Base-by-base conservation (phyloP, 2,329 filamentous ascomycete genomes). In the Pyrenochaeta sp. region DNA sequence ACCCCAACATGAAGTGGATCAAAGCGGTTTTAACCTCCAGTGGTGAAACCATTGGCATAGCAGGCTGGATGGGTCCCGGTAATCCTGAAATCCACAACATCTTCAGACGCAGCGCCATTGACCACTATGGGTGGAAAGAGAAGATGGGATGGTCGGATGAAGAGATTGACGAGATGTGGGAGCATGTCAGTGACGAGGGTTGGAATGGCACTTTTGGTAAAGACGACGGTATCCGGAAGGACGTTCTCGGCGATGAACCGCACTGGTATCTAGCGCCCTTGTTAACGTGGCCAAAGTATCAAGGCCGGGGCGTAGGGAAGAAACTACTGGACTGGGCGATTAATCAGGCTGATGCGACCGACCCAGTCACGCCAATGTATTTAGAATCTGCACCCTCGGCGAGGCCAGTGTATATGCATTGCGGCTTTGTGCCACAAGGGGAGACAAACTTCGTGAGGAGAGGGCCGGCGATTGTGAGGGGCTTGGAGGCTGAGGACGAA, bases 241-340 rank as follows among this genome's bases (percentile, higher is more conserved):
- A 60, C 5, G 18, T 67, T 1, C 9, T 71, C 21, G 54, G 52
- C 0, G 64, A 58, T 0, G 58, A 73, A 17, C 33, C 39, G 52
- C 71, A 75, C 52, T 75, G 72, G 72, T 72, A 63, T 61, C 62
- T 75, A 9, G 64, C 62, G 40, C 58, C 65, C 20, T 31, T 75
- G n/a, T 36, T 68, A 4, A 67, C 60, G 5, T 73, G 54, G 58
- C 71, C 71, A 0, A 63, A 68, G 42, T 73, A 43, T 30, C 72
- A 72, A 51, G 69, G 70, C 0, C 56, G 55, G 12, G 72, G 72
- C 0, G 64, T 73, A 0, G 72, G 60, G 23, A 70, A 51, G 35
- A 60, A 48, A 36, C 43, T 75, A 53, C 27, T 75, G 53, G 33
- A 60, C 17, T 75, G 71, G 70, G 71, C 62, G 20, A 66, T 72